phyloP scores from a whole-genome alignment of 2,329 filamentous ascomycete genomes.

The Pseudopithomyces maydicus region DNA sequence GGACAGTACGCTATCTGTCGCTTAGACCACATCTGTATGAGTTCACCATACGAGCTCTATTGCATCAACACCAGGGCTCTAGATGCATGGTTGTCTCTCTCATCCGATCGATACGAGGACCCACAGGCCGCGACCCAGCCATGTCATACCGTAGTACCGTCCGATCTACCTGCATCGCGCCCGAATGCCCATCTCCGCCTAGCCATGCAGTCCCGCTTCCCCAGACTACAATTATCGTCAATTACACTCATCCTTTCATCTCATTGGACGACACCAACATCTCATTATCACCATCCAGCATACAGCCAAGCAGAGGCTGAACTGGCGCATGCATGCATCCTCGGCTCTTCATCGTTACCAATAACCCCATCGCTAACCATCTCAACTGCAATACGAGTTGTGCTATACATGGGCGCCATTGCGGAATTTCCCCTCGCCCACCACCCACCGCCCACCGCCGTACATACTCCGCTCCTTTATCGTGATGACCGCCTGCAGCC shows the following conservation, averaged over 20 bases:
- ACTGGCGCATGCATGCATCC: not conserved
- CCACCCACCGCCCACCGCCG: too few species aligned
- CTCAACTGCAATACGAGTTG: not conserved
- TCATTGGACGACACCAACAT: not conserved
- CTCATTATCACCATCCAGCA: not conserved
- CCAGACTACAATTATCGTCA: not conserved
- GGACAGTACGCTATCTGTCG: too few species aligned
- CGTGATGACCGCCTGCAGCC: not conserved
- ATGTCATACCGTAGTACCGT: too few species aligned
- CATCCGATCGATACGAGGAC: too few species aligned
- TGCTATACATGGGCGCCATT: not conserved
- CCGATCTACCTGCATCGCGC: not conserved
- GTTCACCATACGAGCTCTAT: too few species aligned
- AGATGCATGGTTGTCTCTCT: too few species aligned
- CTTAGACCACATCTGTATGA: too few species aligned
- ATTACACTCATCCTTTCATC: not conserved
- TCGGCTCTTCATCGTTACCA: not conserved
- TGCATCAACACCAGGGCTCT: too few species aligned
- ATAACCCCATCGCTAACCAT: not conserved
- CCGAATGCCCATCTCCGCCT: not conserved
- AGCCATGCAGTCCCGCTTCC: not conserved
- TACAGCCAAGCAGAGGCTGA: not conserved
- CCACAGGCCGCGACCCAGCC: too few species aligned
- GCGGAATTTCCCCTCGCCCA: not conserved
- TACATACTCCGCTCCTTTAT: not conserved